Base-by-base conservation (phyloP, 179 eudicot species). In the Beta macrorhiza region DNA sequence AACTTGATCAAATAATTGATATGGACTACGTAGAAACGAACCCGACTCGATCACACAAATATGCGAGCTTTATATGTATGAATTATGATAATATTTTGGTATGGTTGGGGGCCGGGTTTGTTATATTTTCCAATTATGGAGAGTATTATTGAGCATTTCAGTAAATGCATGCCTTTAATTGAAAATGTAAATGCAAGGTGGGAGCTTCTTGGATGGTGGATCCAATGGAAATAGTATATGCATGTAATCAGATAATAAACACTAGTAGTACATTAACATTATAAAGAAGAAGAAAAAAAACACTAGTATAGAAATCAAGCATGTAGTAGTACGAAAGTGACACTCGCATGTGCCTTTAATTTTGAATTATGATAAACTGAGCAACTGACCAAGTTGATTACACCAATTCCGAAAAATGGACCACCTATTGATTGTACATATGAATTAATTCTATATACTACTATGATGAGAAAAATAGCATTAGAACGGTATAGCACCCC, bases 281-380 rank as follows among this genome's bases (percentile, higher is more conserved):
- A 37, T 37, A 37, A 37, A 2, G 2, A 32, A 32, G 2, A 3
- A 37, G 1, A 37, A 37, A 3, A 37, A 2, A 37, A 0, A 37
- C 4, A 63, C 17, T 25, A 5, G 61, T 14, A 25, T 56, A 32
- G 44, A 20, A 15, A 55, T 74, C 16, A 56, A 37, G 42, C 1
- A 74, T 55, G 77, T 16, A 58, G 22, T 81, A 51, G 20, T 56
- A 77, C 61, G 82, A 74, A 74, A 79, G 76, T 83, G 82, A 83
- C 82, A 79, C 69, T 71, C 16, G 64, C 80, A 73, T 71, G 78
- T 77, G 84, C 76, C 83, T 62, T 69, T 67, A 72, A 61, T 57
- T 80, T 59, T 51, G 82, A 53, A 76, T 79, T 49, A 75, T 71
- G 82, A 56, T 20, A 25, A 29, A 29, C 32, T 29, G 32, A 29